Base-by-base conservation (phyloP, 768 basidiomycete species). In the Naganishia onofrii region DNA sequence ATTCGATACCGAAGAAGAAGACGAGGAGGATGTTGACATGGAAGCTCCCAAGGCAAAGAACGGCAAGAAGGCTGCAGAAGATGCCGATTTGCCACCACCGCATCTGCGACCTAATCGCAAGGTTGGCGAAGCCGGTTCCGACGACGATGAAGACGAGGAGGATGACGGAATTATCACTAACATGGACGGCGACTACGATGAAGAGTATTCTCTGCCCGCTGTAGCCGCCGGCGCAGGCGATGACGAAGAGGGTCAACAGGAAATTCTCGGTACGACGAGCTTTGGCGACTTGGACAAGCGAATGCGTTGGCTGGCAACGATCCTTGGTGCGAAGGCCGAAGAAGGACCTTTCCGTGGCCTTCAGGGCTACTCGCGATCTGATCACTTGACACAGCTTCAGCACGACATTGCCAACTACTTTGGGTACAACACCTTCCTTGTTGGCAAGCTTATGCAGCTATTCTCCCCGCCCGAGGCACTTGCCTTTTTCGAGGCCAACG, bases 401-500 rank as follows among this genome's bases (percentile, higher is more conserved):
- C 84, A 88, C 31, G 96, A 99, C 75, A 93, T 98, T 74, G 88
- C 88, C 29, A 93, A 87, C 76, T 98, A 99, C 83, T 98, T 97
- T 78, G 96, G 96, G 32, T 99, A 99, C 83, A 98, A 97, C 75
- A 89, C 90, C 7, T 98, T 93, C 83, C 85, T 99, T 53, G 87
- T 89, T 1, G 93, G 95, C 78, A 98, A 98, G 82, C 83, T 99
- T 19, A 94, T 97, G 84, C 88, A 90, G 71, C 84, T 99, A 26
- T 98, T 99, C 83, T 87, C 93, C 2, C 88, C 94, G 15, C 87
- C 88, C 44, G 96, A 99, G 87, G 94, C 95, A 0, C 89, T 98
- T 69, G 94, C 95, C 77, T 99, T 98, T 82, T 98, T 98, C 77
- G 96, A 97, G 81, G 90, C 96, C 13, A 97, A 97, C 79, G 96